Evolutionary conservation across 2,329 filamentous ascomycete species (phyloP).

Genomic region (Penicillium sp.): DNA sequence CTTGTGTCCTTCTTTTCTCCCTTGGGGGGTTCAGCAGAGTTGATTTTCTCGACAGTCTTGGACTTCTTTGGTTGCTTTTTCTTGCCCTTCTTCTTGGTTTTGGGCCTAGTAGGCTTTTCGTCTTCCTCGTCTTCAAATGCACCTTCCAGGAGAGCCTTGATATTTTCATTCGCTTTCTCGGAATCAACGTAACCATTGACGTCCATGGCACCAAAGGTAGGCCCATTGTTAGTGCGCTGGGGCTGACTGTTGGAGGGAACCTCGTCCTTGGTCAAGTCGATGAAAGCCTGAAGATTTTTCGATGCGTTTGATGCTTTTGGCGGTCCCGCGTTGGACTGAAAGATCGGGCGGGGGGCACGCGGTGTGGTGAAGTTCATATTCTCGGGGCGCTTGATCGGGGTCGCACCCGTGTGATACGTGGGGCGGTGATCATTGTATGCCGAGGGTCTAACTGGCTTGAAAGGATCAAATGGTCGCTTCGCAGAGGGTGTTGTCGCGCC

Average conservation of each 20-base stretch:
- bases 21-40: constrained; percentile 2
- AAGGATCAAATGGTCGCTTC: constrained; percentile 43
- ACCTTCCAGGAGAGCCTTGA: constrained; percentile 56
- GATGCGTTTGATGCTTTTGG: constrained; percentile 45
- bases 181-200: constrained; percentile 56
- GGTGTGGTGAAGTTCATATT: constrained; percentile 54
- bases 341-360: constrained; percentile 57
- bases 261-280: constrained; percentile 56
- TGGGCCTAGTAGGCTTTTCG: constrained; percentile 37
- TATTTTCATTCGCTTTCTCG: constrained; percentile 56
- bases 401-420: constrained; percentile 32
- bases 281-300: constrained; percentile 50
- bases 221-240: constrained; percentile 43
- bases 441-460: constrained; percentile 44
- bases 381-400: constrained; percentile 55
- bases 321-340: constrained; percentile 54
- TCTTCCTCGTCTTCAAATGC: constrained; percentile 57
- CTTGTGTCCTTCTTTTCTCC: constrained; percentile 27
- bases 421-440: constrained; percentile 39
- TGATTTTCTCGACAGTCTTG: neutral
- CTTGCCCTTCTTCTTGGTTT: constrained; percentile 40
- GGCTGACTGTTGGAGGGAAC: constrained; percentile 19
- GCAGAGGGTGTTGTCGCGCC: constrained; percentile 25
- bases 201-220: constrained; percentile 58
- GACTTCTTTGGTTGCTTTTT: constrained; percentile 24